Evolutionary conservation across 2,329 filamentous ascomycete species (phyloP).

Genomic region (Dothidotthia symphoricarpi): DNA sequence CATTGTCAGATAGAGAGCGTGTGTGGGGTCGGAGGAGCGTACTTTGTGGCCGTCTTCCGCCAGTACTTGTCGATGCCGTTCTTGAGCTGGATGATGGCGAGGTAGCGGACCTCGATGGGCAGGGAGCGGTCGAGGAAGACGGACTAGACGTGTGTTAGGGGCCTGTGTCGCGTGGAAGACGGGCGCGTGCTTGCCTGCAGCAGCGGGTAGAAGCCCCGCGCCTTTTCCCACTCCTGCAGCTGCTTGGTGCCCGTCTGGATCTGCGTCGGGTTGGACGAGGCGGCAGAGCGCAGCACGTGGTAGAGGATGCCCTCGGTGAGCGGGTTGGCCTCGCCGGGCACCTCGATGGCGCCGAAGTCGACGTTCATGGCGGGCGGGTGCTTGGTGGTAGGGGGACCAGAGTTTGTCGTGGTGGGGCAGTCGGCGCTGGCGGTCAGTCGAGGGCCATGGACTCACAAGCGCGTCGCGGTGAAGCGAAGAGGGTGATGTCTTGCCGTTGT

Average conservation of each 20-base stretch:
- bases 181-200: slow-evolving; percentile 38
- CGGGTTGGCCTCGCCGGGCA: slow-evolving; percentile 72
- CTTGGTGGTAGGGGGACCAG: too few relatives aligned
- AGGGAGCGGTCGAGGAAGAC: slow-evolving; percentile 78
- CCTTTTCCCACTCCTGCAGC: slow-evolving; percentile 52
- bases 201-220: slow-evolving; percentile 49
- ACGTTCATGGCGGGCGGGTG: slow-evolving; percentile 26
- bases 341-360: slow-evolving; percentile 60
- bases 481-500: too few relatives aligned
- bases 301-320: slow-evolving; percentile 50
- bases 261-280: slow-evolving; percentile 49
- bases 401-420: slow-evolving; percentile 1
- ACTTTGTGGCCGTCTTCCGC: slow-evolving; percentile 74
- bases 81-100: slow-evolving; percentile 91
- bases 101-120: slow-evolving; percentile 75
- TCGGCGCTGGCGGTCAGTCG: too few relatives aligned
- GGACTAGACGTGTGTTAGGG: slow-evolving; percentile 52
- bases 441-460: not conserved
- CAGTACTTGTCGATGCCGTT: slow-evolving; percentile 96
- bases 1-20: slow-evolving; percentile 8
- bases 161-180: not conserved
- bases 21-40: slow-evolving; percentile 19
- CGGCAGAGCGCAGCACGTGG: slow-evolving; percentile 50
- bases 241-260: slow-evolving; percentile 55
- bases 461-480: too few relatives aligned